Base-by-base conservation (phyloP, 1,284 basidiomycete species). In the Leccinum solheimii region DNA sequence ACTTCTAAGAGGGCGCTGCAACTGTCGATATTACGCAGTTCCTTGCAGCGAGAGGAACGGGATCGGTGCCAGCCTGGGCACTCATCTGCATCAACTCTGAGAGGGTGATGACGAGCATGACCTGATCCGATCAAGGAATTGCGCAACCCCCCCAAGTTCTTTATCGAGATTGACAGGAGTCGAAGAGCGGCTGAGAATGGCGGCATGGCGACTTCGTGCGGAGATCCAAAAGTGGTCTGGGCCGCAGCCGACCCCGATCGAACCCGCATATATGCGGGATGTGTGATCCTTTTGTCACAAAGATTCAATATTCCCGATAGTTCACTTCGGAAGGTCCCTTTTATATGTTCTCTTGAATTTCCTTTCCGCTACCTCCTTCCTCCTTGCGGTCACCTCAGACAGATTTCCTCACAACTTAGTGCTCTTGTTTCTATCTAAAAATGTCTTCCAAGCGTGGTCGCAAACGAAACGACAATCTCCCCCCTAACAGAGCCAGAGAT, bases 391-490 rank as follows among this genome's bases (percentile, higher is more conserved):
- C 66, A 64, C 62, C 66, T 57, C 66, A 59, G 62, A 62, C 67
- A 51, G 63, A 69, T 60, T 64, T 67, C 56, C 55, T 57, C 58
- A 62, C 36, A 54, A 48, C 55, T 26, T 38, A 60, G 49, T 57
- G 45, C 54, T 60, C 27, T 51, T 57, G 19, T 55, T 59, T 62
- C 62, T 64, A 64, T 49, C 45, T 63, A 65, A 56, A 56, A 62
- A 91, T 91, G 90, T 90, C 90, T 67, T 92, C 90, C 62, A 92
- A 91, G 77, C 87, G 94, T 69, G 94, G 94, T 64, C 87, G 94
- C 71, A 95, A 95, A 75, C 85, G 93, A 75, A 95, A 96, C 78
- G 92, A 95, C 77, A 91, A 91, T 72, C 86, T 96, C 45, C 94
- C 94, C 65, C 94, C 94, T 38, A 95, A 95, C 72, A 87, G 94